Evolutionary conservation across 2,329 filamentous ascomycete genomes (phyloP).

Genomic region (Diplodia intermedia): DNA sequence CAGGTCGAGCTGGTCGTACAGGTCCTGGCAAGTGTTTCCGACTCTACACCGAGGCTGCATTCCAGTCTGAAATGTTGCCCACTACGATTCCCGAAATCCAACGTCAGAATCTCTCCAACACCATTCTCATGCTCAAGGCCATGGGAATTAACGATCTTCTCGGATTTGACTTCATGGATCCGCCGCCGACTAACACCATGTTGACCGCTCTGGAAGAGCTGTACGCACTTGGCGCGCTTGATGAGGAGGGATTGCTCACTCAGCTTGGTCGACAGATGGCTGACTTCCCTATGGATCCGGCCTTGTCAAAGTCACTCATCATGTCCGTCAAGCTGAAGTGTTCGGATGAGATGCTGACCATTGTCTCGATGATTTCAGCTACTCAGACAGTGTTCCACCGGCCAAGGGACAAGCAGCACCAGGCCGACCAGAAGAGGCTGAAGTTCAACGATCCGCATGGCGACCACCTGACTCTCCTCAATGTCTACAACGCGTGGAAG

Average conservation of each 20-base stretch:
- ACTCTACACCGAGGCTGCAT: constrained; percentile 93
- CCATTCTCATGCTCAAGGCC: constrained; percentile 96
- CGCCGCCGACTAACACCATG: constrained; percentile 97
- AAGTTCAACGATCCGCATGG: constrained; percentile 97
- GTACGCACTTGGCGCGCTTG: constrained; percentile 87
- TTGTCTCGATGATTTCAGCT: constrained; percentile 88
- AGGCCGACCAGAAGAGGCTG: constrained; percentile 95
- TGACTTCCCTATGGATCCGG: constrained; percentile 97
- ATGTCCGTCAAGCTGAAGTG: constrained; percentile 85
- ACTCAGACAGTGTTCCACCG: constrained; percentile 89
- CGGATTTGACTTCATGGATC: constrained; percentile 99
- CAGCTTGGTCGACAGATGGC: constrained; percentile 95
- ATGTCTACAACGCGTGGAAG: constrained; percentile 98
- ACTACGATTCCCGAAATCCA: constrained; percentile 97
- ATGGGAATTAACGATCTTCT: constrained; percentile 99
- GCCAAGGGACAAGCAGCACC: constrained; percentile 94
- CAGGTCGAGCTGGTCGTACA: constrained; percentile 90
- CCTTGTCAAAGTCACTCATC: constrained; percentile 88
- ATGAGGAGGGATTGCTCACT: constrained; percentile 93
- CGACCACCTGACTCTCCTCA: constrained; percentile 92
- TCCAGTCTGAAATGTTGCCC: constrained; percentile 95
- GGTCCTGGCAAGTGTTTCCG: constrained; percentile 96
- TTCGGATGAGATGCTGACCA: constrained; percentile 91
- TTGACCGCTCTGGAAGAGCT: constrained; percentile 93
- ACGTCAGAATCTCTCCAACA: constrained; percentile 87